These are phyloP conservation scores for Puccinia hordei DNA, from an alignment of 1,284 basidiomycete species.

Conservation along the genomic window DNA sequence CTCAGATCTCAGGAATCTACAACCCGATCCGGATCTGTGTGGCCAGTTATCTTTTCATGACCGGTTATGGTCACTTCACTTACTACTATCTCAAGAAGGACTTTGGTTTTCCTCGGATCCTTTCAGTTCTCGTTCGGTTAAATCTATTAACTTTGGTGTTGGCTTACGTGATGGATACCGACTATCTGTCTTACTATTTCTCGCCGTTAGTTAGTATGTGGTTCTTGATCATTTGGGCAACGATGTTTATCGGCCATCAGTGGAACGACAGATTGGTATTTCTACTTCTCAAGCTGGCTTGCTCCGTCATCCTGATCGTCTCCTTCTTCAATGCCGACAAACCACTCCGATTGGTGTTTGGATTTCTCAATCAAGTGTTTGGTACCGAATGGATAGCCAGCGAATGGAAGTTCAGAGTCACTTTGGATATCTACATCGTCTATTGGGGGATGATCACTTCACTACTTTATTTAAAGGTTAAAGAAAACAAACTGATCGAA, in stretches of 20 bases:
- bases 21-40: slow-evolving; percentile 84
- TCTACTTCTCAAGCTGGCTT: slow-evolving; percentile 70
- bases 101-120: slow-evolving; percentile 72
- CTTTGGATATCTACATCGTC: slow-evolving; percentile 81
- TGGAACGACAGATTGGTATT: slow-evolving; percentile 73
- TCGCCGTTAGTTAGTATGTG: slow-evolving; percentile 71
- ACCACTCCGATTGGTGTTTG: slow-evolving; percentile 70
- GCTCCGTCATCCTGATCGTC: slow-evolving; percentile 68
- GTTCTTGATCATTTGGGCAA: slow-evolving; percentile 81
- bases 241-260: slow-evolving; percentile 71
- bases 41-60: slow-evolving; percentile 76
- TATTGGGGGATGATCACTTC: slow-evolving; percentile 81
- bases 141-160: slow-evolving; percentile 79
- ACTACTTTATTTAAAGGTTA: slow-evolving; percentile 72
- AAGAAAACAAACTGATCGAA: slow-evolving; percentile 72
- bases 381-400: slow-evolving; percentile 76
- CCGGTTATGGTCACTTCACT: slow-evolving; percentile 69
- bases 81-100: slow-evolving; percentile 84
- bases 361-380: slow-evolving; percentile 68
- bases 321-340: slow-evolving; percentile 70
- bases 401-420: slow-evolving; percentile 84
- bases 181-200: slow-evolving; percentile 86
- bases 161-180: slow-evolving; percentile 83
- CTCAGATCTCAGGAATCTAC: slow-evolving; percentile 83
- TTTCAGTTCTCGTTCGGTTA: slow-evolving; percentile 74